Evolutionary conservation across 345 rosid genomes (phyloP), one percentile per base, ranked within the genome.

Genomic region (Heritiera littoralis): DNA sequence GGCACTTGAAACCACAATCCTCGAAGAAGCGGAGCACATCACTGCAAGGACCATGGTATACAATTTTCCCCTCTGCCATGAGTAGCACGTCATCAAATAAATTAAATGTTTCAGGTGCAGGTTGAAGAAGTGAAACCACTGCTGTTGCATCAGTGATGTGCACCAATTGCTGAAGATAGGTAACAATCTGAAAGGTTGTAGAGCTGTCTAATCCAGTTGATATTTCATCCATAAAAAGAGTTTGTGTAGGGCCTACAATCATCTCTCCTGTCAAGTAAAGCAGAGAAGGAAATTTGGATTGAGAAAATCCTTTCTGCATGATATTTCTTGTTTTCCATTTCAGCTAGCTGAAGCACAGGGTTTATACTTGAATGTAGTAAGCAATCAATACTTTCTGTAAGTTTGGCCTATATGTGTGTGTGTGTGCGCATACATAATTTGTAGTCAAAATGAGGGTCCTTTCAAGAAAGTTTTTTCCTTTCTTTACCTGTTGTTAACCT

Each of bases 121-220:
- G 91, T 66, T 90, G 94, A 80, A 90, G 94, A 69, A 90, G 92
- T 12, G 92, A 89, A 80, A 89, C 69, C 43, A 91, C 32, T 38
- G 83, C 86, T 46, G 92, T 88, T 69, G 65, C 83, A 59, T 80
- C 82, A 9, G 84, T 72, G 75, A 89, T 81, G 80, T 82, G 87
- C 17, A 88, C 86, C 32, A 83, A 80, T 11, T 89, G 94, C 82
- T 82, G 86, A 58, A 90, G 84, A 56, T 80, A 88, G 58, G 89
- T 74, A 17, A 86, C 85, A 32, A 88, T 89, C 80, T 89, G 92
- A 76, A 89, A 86, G 35, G 91, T 87, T 71, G 92, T 89, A 23
- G 90, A 83, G 80, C 92, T 90, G 78, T 90, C 94, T 23, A 90
- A 83, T 13, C 92, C 92, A 6, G 89, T 90, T 2, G 90, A 87